These are phyloP conservation scores for Solanum habrochaites DNA, from an alignment of 257 asterid species.

Conservation along the genomic window DNA sequence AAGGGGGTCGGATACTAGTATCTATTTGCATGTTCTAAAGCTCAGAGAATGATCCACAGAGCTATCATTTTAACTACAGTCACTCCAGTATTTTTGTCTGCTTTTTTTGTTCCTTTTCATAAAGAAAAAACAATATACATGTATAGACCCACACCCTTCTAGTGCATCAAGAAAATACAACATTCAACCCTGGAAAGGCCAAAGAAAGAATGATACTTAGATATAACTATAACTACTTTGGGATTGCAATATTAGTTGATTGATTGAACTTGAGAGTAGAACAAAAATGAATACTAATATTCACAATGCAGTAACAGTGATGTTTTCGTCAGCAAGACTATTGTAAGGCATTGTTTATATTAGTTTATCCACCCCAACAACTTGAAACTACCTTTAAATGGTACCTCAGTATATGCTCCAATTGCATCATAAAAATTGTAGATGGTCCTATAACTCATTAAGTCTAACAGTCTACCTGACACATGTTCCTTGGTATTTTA, in stretches of 20 bases:
- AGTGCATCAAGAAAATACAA: not conserved
- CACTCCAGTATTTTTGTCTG: no score
- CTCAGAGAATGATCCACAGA: no score
- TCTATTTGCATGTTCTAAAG: no score
- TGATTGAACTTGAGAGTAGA: not conserved
- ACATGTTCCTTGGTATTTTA: not conserved
- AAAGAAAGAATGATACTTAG: no score
- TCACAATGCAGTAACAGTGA: not conserved
- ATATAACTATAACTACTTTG: not conserved
- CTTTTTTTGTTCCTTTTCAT: no score
- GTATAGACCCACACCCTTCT: not conserved
- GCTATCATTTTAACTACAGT: no score
- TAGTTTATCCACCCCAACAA: constrained; percentile 17
- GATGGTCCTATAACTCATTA: not conserved
- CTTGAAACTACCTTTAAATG: not conserved
- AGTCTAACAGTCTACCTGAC: not conserved
- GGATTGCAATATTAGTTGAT: not conserved
- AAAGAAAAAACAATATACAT: not conserved
- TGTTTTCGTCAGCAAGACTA: not conserved
- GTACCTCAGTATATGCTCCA: not conserved
- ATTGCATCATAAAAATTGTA: not conserved
- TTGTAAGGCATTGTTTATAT: not conserved
- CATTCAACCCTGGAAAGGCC: no score
- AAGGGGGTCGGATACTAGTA: no score
- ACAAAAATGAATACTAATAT: not conserved